Evolutionary conservation across 2,329 filamentous ascomycete genomes (phyloP).

Genomic region (Aureobasidium subglaciale): DNA sequence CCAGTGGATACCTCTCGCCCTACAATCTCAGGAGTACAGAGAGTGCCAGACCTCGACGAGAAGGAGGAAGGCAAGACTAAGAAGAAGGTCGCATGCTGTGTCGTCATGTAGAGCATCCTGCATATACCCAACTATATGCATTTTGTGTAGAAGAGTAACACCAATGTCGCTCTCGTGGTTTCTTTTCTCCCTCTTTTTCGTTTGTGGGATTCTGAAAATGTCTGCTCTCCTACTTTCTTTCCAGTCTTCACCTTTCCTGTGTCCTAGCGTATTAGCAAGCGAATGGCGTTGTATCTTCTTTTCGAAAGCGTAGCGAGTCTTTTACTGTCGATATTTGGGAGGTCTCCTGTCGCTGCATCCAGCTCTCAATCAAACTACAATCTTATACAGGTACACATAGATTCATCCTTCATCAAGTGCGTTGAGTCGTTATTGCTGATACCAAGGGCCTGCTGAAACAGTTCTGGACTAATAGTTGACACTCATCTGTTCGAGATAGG

Average conservation of each 20-base stretch:
- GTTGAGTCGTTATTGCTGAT: too few species aligned
- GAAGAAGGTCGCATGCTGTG: slow-evolving; percentile 61
- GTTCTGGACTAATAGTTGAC: too few species aligned
- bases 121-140: slow-evolving; percentile 1
- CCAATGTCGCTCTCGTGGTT: background rate
- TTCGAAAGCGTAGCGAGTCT: background rate
- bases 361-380: background rate
- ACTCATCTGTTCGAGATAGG: too few species aligned
- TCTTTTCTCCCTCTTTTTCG: background rate
- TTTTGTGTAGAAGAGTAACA: background rate
- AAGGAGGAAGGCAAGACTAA: slow-evolving; percentile 48
- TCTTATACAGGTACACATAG: background rate
- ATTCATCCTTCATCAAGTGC: background rate
- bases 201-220: background rate
- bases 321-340: slow-evolving; percentile 2
- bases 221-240: background rate
- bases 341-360: background rate
- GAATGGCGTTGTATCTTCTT: slow-evolving; percentile 6
- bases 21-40: slow-evolving; percentile 37
- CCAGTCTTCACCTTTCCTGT: background rate
- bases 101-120: slow-evolving; percentile 57
- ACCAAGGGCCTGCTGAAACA: too few species aligned
- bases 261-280: slow-evolving; percentile 14
- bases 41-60: slow-evolving; percentile 49
- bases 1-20: background rate